phyloP scores from a whole-genome alignment of 805 yeast genomes.

The Geotrichum ghanense region DNA sequence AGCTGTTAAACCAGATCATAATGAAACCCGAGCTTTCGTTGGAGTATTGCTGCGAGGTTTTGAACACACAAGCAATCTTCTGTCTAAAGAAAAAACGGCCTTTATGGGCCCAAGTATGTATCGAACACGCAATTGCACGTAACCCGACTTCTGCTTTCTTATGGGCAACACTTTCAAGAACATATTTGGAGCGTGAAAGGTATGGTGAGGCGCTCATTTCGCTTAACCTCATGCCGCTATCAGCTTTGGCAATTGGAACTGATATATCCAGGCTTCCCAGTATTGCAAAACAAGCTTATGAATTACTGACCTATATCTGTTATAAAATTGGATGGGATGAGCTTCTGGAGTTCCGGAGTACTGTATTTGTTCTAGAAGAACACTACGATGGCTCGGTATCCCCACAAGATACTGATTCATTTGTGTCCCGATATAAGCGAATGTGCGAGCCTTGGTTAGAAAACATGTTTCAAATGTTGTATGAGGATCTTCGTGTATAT shows the following conservation, averaged over 20 bases:
- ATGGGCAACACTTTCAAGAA: constrained; percentile 56
- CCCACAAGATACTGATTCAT: background rate
- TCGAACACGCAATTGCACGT: constrained; percentile 53
- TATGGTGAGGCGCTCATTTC: constrained; percentile 51
- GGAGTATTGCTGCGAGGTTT: constrained; percentile 39
- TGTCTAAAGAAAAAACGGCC: constrained; percentile 42
- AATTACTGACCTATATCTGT: constrained; percentile 55
- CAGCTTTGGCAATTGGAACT: constrained; percentile 39
- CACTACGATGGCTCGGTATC: constrained; percentile 37
- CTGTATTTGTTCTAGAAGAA: constrained; percentile 70
- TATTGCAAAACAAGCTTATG: constrained; percentile 39
- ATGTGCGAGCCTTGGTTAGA: constrained; percentile 74
- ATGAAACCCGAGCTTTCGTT: constrained; percentile 25
- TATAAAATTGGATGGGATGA: constrained; percentile 75
- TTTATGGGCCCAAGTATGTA: constrained; percentile 48
- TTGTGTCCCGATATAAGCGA: constrained; percentile 33
- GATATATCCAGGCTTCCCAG: constrained; percentile 33
- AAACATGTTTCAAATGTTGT: constrained; percentile 54
- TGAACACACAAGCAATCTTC: constrained; percentile 54
- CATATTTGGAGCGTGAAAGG: constrained; percentile 45
- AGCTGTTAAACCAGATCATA: constrained; percentile 31
- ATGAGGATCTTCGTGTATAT: constrained; percentile 57
- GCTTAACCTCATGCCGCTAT: constrained; percentile 52
- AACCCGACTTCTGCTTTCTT: constrained; percentile 52
- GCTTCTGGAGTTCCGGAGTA: constrained; percentile 50